Evolutionary conservation across 345 rosid species (phyloP).

Genomic region (Aethionema arabicum): DNA sequence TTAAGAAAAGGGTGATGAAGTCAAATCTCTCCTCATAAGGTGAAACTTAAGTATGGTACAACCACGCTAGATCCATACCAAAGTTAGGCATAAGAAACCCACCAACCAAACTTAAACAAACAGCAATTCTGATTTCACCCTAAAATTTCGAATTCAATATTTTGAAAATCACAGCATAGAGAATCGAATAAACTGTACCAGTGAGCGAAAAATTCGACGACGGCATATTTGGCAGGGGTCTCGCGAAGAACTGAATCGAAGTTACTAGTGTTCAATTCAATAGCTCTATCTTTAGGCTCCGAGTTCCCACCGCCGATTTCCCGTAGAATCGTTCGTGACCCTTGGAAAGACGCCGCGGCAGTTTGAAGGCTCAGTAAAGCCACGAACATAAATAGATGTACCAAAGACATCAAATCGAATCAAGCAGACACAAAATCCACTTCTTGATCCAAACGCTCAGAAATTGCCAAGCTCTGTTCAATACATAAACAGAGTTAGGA

Average conservation of each 20-base stretch:
- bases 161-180: not conserved
- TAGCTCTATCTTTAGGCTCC: slow-evolving; percentile 52
- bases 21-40: not conserved
- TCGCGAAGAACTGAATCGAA: slow-evolving; percentile 64
- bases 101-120: slow-evolving; percentile 24
- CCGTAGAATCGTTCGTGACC: slow-evolving; percentile 72
- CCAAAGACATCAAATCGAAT: slow-evolving; percentile 51
- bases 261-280: slow-evolving; percentile 65
- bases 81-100: slow-evolving; percentile 45
- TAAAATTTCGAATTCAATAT: slow-evolving; percentile 18
- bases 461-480: slow-evolving; percentile 2
- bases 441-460: not conserved
- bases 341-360: slow-evolving; percentile 41
- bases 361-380: slow-evolving; percentile 36
- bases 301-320: slow-evolving; percentile 33
- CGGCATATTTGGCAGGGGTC: slow-evolving; percentile 70
- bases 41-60: not conserved
- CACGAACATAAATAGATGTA: slow-evolving; percentile 39
- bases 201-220: slow-evolving; percentile 94
- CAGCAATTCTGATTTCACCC: slow-evolving; percentile 29
- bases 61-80: slow-evolving; percentile 33
- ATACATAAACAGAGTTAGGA: too few species aligned
- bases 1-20: not conserved
- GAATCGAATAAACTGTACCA: slow-evolving; percentile 50
- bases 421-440: not conserved